These are phyloP conservation scores for Alternaria ethzedia DNA, from an alignment of 2,329 filamentous ascomycete genomes.

Conservation along the genomic window DNA sequence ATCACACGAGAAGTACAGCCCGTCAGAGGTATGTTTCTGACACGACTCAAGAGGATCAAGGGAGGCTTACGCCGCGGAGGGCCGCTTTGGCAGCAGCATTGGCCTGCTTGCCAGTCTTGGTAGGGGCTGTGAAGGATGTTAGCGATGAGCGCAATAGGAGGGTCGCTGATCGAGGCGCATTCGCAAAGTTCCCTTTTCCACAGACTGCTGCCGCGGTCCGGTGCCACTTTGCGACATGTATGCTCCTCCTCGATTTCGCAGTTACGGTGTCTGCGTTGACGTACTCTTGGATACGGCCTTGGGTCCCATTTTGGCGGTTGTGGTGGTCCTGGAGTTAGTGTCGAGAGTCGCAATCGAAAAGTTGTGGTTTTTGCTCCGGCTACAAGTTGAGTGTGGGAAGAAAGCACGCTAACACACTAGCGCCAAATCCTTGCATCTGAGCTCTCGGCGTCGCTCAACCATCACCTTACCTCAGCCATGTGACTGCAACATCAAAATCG, in stretches of 20 bases:
- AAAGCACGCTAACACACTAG: conserved; percentile 28
- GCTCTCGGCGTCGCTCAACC: conserved; percentile 22
- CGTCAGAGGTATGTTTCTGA: conserved; percentile 61
- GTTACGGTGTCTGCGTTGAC: conserved; percentile 18
- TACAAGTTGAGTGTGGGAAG: conserved; percentile 14
- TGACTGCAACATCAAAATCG: background rate
- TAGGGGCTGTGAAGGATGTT: conserved; percentile 50
- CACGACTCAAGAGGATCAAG: conserved; percentile 53
- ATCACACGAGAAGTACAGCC: conserved; percentile 54
- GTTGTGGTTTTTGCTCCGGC: conserved; percentile 15
- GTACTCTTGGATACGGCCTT: conserved; percentile 49
- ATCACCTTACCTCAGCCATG: background rate
- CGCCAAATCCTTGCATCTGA: conserved; percentile 15
- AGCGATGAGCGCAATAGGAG: conserved; percentile 23
- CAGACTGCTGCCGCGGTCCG: conserved; percentile 12
- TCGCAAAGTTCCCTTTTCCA: conserved; percentile 23
- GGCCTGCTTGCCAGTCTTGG: conserved; percentile 78
- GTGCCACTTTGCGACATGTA: conserved; percentile 11
- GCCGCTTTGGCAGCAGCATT: conserved; percentile 93
- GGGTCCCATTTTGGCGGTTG: conserved; percentile 49
- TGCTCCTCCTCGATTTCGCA: conserved; percentile 15
- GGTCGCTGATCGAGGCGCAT: conserved; percentile 29
- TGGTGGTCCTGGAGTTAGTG: conserved; percentile 44
- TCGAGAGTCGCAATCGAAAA: conserved; percentile 34
- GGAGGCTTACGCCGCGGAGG: conserved; percentile 83